Conservation (phyloP, 2,329 filamentous ascomycete species). For the Diplocarpon mali region DNA sequence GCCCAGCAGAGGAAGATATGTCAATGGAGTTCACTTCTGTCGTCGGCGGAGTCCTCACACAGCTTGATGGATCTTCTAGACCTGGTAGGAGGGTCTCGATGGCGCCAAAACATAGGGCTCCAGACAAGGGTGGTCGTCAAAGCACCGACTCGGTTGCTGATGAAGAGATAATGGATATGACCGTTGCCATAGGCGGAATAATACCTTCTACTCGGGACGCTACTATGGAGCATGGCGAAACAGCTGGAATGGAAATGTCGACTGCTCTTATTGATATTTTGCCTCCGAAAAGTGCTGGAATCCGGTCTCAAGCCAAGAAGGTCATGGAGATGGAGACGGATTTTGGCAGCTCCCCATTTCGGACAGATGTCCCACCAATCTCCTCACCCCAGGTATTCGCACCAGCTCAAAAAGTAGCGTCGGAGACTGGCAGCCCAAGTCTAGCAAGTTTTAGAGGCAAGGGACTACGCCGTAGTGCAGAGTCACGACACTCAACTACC, state of each 20-base stretch:
- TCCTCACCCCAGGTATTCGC: conserved; percentile 29
- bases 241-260: conserved; percentile 53
- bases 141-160: conserved; percentile 17
- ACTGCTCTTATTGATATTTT: conserved; percentile 45
- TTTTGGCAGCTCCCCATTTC: conserved; percentile 35
- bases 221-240: conserved; percentile 33
- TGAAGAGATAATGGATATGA: conserved; percentile 37
- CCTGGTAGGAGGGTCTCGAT: conserved; percentile 14
- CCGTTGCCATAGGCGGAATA: conserved; percentile 39
- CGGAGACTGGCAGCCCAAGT: conserved; percentile 43
- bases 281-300: conserved; percentile 28
- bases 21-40: conserved; percentile 69
- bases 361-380: conserved; percentile 23
- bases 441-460: conserved; percentile 42
- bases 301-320: conserved; percentile 39
- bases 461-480: conserved; percentile 37
- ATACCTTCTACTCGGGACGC: conserved; percentile 26
- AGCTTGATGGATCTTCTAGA: conserved; percentile 27
- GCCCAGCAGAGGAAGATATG: conserved; percentile 53
- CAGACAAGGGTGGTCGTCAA: conserved; percentile 28
- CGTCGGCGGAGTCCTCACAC: conserved; percentile 42
- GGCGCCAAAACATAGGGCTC: conserved; percentile 6
- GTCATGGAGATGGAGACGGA: conserved; percentile 49
- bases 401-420: conserved; percentile 30
- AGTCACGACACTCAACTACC: conserved; percentile 32